Evolutionary conservation across 257 asterid species (phyloP), one percentile per base, ranked within the genome.

Genomic region (Scutellaria galericulata): DNA sequence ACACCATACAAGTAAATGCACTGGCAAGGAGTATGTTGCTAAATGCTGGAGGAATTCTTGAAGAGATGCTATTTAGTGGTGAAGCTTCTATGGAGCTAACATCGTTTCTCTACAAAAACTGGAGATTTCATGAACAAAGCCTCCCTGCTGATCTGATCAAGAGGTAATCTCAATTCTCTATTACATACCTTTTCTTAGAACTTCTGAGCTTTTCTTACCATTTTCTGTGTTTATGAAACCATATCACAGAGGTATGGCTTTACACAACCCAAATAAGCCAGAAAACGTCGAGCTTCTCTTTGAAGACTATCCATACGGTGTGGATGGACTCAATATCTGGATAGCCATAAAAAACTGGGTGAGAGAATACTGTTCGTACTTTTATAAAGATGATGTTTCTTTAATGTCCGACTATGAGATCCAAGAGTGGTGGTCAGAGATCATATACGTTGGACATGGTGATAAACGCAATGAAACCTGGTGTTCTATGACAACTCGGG

Each of bases 111-210:
- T 83, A 83, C 68, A 77, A 82, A 55, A 77, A 77, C 59, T 83
- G 90, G 90, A 81, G 84, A 76, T 83, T 86, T 63, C 83, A 83
- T 73, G 83, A 86, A 74, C 88, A 86, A 79, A 70, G 86, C 78
- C 87, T 81, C 70, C 88, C 86, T 51, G 66, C 70, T 46, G 86
- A 85, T 77, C 81, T 85, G 15, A 59, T 85, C 78, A 85, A 77
- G 52, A 76, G 90, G 86, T 85, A 83, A 65, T 52, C 40, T 39
- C 24, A 63, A 53, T 42, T 31, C 55, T 42, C 46, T 48, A 41
- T 47, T 52, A 47, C 39, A 13, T 15, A 10, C 27, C 14, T 12
- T 11, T 40, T 10, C 12, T 53, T 14, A 10, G 11, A 53, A 55
- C 18, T 54, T 56, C 46, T 35, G 64, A 15, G 15, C 9, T 68